phyloP scores from a whole-genome alignment of 1,284 basidiomycete genomes.

The Malassezia japonica region DNA sequence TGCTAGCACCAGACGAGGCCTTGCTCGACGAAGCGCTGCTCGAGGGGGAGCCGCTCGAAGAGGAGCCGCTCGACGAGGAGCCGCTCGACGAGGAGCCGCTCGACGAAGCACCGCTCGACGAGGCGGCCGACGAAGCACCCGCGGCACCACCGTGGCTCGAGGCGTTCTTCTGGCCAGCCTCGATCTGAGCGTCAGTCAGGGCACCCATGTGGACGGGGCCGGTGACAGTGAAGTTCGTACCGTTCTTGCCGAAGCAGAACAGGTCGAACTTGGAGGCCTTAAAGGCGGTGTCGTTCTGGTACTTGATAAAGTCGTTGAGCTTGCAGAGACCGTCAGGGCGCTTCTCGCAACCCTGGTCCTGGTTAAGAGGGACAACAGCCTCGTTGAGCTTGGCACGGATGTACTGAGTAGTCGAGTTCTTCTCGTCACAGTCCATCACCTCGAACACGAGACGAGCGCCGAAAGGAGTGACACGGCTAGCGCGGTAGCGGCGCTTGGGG shows the following conservation, averaged over 20 bases:
- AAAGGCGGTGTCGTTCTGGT: conserved; percentile 23
- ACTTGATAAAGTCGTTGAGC: conserved; percentile 61
- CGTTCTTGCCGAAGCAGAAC: conserved; percentile 37
- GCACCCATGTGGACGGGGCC: conserved; percentile 7
- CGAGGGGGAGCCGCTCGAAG: too few relatives aligned
- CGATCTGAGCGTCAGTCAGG: too few relatives aligned
- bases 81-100: too few relatives aligned
- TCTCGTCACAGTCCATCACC: conserved; percentile 25
- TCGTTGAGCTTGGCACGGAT: conserved; percentile 73
- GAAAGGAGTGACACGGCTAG: conserved; percentile 31
- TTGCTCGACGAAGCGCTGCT: too few relatives aligned
- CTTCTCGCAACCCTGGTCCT: conserved; percentile 58
- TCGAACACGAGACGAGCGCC: conserved; percentile 29
- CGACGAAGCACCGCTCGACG: too few relatives aligned
- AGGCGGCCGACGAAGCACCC: too few relatives aligned
- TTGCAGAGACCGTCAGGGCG: conserved; percentile 70
- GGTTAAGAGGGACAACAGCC: conserved; percentile 56
- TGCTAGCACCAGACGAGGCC: too few relatives aligned
- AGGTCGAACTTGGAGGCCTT: conserved; percentile 38
- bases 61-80: too few relatives aligned
- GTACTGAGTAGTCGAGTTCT: conserved; percentile 50
- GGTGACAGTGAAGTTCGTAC: conserved; percentile 26
- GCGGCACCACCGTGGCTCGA: too few relatives aligned
- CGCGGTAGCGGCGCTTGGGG: conserved; percentile 25
- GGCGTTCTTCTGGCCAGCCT: too few relatives aligned